Percentiles rank a stretch among this genome's conserved stretches.
Conservation (phyloP, 495 filamentous ascomycete genomes). For the Podospora pseudopauciseta region DNA sequence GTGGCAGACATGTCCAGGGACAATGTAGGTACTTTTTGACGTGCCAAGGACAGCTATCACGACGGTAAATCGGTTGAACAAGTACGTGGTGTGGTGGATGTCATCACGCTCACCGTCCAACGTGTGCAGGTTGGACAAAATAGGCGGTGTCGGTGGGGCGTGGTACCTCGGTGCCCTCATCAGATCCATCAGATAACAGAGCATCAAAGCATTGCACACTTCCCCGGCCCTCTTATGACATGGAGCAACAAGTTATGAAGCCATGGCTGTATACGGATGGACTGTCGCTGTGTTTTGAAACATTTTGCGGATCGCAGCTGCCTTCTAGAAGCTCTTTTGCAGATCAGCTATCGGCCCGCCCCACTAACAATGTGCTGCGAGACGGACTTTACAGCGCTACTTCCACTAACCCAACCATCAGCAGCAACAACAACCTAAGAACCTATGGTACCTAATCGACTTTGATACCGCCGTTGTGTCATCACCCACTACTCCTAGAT, state of each 20-base stretch:
- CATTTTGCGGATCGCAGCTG: neutral
- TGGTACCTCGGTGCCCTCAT: neutral
- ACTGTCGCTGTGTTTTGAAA: neutral
- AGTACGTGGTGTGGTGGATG: neutral
- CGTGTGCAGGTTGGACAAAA: neutral
- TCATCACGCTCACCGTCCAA: too few relatives aligned
- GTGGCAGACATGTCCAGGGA: neutral
- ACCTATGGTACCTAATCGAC: neutral
- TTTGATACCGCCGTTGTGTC: neutral
- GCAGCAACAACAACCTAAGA: neutral
- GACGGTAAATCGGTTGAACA: neutral
- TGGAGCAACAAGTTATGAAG: neutral
- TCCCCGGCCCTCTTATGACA: neutral
- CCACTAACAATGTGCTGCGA: neutral
- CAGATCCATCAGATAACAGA: neutral
- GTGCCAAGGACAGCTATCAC: neutral
- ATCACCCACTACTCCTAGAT: neutral
- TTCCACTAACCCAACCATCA: neutral
- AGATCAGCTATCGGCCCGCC: neutral
- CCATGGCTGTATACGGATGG: neutral
- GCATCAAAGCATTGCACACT: too few relatives aligned
- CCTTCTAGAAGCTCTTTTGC: neutral
- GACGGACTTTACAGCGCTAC: neutral
- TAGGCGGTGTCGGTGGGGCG: neutral
- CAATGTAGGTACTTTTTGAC: neutral